Conservation (phyloP, 768 basidiomycete genomes). For the Xanthoconium purpureum region DNA sequence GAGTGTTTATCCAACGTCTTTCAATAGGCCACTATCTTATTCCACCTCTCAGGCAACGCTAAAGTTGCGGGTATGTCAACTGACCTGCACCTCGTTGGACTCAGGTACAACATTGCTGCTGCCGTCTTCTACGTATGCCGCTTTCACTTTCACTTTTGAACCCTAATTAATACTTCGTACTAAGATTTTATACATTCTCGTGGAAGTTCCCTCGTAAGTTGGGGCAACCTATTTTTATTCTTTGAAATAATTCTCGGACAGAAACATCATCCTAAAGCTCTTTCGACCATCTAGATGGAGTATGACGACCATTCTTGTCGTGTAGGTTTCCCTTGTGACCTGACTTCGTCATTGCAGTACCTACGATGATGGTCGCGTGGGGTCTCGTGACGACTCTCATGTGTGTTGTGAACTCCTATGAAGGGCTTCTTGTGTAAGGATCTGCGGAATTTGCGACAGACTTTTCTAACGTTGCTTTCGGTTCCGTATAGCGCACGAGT, state of each 20-base stretch:
- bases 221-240: not conserved
- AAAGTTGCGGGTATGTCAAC: constrained; percentile 44
- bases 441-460: not conserved
- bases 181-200: constrained; percentile 36
- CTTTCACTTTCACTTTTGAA: not conserved
- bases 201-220: constrained; percentile 38
- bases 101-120: constrained; percentile 37
- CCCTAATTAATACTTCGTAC: not conserved
- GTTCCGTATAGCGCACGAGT: constrained; percentile 31
- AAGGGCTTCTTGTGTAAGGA: constrained; percentile 32
- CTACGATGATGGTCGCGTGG: constrained; percentile 39
- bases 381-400: constrained; percentile 37
- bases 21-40: not conserved
- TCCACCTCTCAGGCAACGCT: constrained; percentile 35
- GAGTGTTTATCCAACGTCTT: constrained; percentile 11
- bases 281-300: constrained; percentile 35
- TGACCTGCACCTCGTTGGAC: constrained; percentile 34
- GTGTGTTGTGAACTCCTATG: constrained; percentile 35
- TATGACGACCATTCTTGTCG: constrained; percentile 9
- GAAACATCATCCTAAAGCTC: constrained; percentile 38
- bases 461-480: not conserved
- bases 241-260: constrained; percentile 1
- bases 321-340: constrained; percentile 4
- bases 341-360: constrained; percentile 29
- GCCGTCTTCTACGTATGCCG: constrained; percentile 36